Base-by-base conservation (phyloP, 768 basidiomycete genomes). In the Termitomyces titanicus region DNA sequence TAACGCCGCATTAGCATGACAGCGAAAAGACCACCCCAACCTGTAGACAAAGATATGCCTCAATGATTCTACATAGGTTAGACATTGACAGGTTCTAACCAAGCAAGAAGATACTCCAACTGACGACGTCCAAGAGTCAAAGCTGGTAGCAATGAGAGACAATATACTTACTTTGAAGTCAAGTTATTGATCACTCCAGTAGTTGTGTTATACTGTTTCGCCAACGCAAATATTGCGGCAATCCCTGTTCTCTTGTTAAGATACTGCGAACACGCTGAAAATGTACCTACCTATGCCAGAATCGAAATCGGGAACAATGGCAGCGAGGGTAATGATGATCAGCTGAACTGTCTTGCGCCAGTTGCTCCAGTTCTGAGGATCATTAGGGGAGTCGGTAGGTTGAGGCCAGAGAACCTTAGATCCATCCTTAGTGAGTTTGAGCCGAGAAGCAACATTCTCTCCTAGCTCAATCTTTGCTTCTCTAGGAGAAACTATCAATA, bases 401-500 rank as follows among this genome's bases (percentile, higher is more conserved):
- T 88, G 86, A 18, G 86, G 86, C 83, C 85, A 88, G 0, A 89
- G 75, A 10, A 88, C 78, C 47, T 76, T 82, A 17, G 72, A 78
- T 0, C 85, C 84, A 53, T 85, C 82, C 17, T 61, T 55, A 4
- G 80, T 76, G 7, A 85, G 71, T 72, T 88, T 88, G 51, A 88
- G 72, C 46, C 64, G 73, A 5, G 77, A 69, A 0, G 85, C 83
- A 37, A 84, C 64, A 3, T 69, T 70, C 22, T 80, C 79, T 10
- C 85, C 85, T 46, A 86, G 79, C 67, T 86, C 85, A 53, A 79
- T 69, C 61, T 72, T 74, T 0, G 86, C 86, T 68, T 89, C 85
- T 40, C 82, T 85, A 57, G 13, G 10, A 31, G 53, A 45, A 40
- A 38, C 17, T 11, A 45, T 44, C 13, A 33, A 48, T 17, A 34